A percentile compares a stretch with the other conserved stretches of the same genome.
phyloP scores from a whole-genome alignment of 768 basidiomycete genomes.

The Suillus hirtellus region DNA sequence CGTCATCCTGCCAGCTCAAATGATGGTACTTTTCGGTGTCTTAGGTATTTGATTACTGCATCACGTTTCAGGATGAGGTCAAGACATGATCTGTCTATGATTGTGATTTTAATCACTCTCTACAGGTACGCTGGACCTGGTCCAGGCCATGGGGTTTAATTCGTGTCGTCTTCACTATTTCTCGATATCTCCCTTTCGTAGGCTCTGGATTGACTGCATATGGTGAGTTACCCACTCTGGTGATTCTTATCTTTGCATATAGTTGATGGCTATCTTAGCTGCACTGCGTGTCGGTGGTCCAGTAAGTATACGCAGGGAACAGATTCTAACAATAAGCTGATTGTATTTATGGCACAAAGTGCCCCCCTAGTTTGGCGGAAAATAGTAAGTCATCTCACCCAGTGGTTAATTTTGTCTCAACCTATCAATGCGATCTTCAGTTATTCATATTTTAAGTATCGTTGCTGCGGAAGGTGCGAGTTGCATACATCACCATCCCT shows the following conservation, averaged over 20 bases:
- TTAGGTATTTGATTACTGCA: conserved; percentile 14
- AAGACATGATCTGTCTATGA: not conserved
- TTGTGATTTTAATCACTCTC: not conserved
- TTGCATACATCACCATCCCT: not conserved
- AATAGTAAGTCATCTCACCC: conserved; percentile 11
- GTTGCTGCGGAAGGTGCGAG: conserved; percentile 12
- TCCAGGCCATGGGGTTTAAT: conserved; percentile 19
- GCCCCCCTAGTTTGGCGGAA: conserved; percentile 8
- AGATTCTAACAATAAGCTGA: conserved; percentile 6
- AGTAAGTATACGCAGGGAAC: not conserved
- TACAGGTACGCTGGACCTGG: conserved; percentile 23
- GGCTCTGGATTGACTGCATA: conserved; percentile 16
- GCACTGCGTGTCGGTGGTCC: conserved; percentile 11
- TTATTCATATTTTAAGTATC: conserved; percentile 13
- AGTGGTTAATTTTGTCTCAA: not conserved
- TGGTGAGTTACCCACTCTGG: conserved; percentile 10
- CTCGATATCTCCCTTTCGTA: conserved; percentile 23
- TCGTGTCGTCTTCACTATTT: conserved; percentile 19
- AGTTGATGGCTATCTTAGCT: not conserved
- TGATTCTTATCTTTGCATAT: conserved; percentile 4
- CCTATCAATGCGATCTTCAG: not conserved
- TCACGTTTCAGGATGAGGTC: conserved; percentile 16
- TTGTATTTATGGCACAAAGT: not conserved
- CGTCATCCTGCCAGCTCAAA: not conserved
- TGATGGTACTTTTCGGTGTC: not conserved